These are phyloP conservation scores for Aspergillus costaricaensis DNA, from an alignment of 2,329 filamentous ascomycete genomes.

Conservation along the genomic window DNA sequence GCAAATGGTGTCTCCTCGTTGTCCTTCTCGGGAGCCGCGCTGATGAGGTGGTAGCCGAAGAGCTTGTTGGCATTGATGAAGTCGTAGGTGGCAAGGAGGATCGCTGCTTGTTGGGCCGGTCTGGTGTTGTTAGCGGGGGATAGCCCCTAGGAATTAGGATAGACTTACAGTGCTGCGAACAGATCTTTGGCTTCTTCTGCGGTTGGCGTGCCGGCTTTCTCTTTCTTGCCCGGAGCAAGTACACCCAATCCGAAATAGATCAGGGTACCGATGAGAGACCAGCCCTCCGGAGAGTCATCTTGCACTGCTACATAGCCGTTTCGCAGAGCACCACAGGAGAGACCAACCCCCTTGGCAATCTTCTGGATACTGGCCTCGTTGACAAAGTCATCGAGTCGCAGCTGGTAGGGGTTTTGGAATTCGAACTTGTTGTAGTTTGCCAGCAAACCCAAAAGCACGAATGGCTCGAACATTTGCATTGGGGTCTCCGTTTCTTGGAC, in stretches of 20 bases:
- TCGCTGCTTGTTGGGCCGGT: constrained; percentile 74
- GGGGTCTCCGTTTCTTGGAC: constrained; percentile 74
- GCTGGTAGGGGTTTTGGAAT: constrained; percentile 92
- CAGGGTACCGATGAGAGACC: constrained; percentile 79
- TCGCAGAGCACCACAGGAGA: constrained; percentile 67
- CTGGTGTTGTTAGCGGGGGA: constrained; percentile 49
- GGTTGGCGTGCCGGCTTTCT: constrained; percentile 62
- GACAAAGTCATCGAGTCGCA: constrained; percentile 91
- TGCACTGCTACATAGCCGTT: constrained; percentile 81
- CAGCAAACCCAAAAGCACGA: constrained; percentile 80
- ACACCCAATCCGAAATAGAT: constrained; percentile 81
- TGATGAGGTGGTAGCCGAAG: constrained; percentile 83
- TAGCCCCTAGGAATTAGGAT: not conserved
- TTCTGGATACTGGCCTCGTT: constrained; percentile 85
- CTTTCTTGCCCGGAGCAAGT: constrained; percentile 68
- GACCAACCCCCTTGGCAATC: constrained; percentile 74
- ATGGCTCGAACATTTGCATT: constrained; percentile 68
- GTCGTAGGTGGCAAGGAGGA: constrained; percentile 85
- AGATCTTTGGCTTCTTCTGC: constrained; percentile 79
- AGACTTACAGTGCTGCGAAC: constrained; percentile 70
- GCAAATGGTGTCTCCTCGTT: constrained; percentile 73
- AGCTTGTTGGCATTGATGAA: constrained; percentile 94
- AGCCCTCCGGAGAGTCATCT: constrained; percentile 86
- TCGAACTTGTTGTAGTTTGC: constrained; percentile 99
- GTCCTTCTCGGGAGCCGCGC: constrained; percentile 60